Base-by-base conservation (phyloP, 2,329 filamentous ascomycete genomes). In the Phaeomoniella chlamydospora region DNA sequence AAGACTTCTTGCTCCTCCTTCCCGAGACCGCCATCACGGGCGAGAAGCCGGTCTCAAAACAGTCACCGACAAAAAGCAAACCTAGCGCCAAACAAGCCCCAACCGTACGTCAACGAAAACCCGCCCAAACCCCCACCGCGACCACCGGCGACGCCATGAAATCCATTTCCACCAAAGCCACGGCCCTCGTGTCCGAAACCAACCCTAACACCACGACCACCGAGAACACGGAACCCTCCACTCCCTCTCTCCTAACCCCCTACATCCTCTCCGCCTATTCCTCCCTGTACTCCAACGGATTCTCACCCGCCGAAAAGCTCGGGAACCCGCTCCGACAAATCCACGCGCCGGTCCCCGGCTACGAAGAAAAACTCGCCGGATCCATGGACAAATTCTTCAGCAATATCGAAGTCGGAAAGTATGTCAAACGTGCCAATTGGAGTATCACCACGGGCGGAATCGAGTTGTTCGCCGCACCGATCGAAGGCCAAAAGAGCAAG, bases 341-440 rank as follows among this genome's bases (percentile, higher is more conserved):
- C 43, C 74, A 79, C 46, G 50, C 33, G 0, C 73, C 73, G 0
- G 72, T 78, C 0, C 74, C 74, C 0, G 62, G 65, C 4, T 78
- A 78, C 47, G 54, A 48, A 18, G 51, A 59, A 32, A 77, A 74
- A 45, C 45, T 79, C 0, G 68, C 70, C 45, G 64, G 57, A 34
- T 67, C 61, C 35, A 78, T 78, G 74, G 73, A 79, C 47, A 56
- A 69, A 1, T 77, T 72, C 53, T 77, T 78, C 48, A 61, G 65
- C 1, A 50, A 52, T 10, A 34, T 78, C 1, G 64, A 68, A 9
- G 57, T 63, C 1, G 73, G 72, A 1, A 65, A 59, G 41, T 59
- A 68, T 10, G 70, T 78, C 1, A 64, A 65, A 48, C 54, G 75
- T 4, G 55, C 56, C 1, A 80, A 79, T 48, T 64, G 60, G 62